phyloP scores from a whole-genome alignment of 2,329 filamentous ascomycete species.

The Ceratocystis ficicola region DNA sequence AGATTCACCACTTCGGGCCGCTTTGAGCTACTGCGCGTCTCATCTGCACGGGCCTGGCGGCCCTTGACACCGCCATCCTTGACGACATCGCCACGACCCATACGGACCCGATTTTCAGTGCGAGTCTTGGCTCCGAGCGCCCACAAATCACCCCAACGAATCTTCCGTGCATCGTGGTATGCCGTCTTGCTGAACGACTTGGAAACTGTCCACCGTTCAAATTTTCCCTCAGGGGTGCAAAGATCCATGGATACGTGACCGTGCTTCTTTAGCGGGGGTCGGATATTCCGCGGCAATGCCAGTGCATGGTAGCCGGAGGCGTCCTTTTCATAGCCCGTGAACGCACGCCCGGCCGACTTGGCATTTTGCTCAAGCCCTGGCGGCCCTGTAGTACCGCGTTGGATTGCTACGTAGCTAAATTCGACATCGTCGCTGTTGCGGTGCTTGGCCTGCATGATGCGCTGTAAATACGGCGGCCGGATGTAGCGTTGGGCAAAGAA shows the following conservation, averaged over 20 bases:
- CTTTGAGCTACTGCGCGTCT: conserved; percentile 9
- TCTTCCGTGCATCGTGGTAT: conserved; percentile 86
- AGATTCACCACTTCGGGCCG: conserved; percentile 20
- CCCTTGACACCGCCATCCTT: conserved; percentile 25
- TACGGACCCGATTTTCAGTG: conserved; percentile 46
- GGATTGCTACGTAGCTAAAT: conserved; percentile 80
- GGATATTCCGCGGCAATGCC: conserved; percentile 63
- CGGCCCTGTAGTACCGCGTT: conserved; percentile 48
- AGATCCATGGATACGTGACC: conserved; percentile 84
- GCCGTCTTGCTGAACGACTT: conserved; percentile 67
- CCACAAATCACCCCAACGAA: conserved; percentile 88
- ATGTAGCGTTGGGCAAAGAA: conserved; percentile 83
- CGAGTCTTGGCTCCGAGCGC: conserved; percentile 86
- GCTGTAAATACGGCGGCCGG: conserved; percentile 69
- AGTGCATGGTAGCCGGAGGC: conserved; percentile 44
- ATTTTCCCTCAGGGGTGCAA: conserved; percentile 71
- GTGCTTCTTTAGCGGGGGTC: conserved; percentile 72
- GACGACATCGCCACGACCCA: conserved; percentile 38
- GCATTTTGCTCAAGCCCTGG: conserved; percentile 24
- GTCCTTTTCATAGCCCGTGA: conserved; percentile 52
- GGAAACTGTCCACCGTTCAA: conserved; percentile 91
- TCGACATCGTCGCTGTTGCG: conserved; percentile 82
- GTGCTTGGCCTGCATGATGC: conserved; percentile 53
- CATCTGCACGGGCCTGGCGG: conserved; percentile 17
- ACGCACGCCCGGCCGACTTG: conserved; percentile 52